These are phyloP conservation scores for Prunus mongolica DNA, from an alignment of 306 rosid species.

Conservation along the genomic window DNA sequence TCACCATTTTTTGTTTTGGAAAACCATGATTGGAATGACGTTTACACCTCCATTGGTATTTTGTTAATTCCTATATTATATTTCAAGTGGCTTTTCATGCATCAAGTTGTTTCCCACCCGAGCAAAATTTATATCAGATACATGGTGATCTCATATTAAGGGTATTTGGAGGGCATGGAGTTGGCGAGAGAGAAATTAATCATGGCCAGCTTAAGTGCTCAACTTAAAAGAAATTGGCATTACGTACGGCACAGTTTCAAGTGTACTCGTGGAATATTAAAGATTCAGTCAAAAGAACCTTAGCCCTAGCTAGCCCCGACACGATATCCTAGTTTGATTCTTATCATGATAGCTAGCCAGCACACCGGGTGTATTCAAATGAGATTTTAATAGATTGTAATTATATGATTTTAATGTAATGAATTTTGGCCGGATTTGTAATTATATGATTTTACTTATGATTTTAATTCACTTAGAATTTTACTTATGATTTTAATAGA, in stretches of 20 bases:
- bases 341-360: background rate
- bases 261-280: background rate
- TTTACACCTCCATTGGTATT: background rate
- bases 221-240: background rate
- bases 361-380: background rate
- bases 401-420: too few species aligned
- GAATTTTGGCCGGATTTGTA: accelerated
- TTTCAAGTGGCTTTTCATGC: background rate
- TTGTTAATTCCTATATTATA: background rate
- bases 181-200: background rate
- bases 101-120: background rate
- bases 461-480: too few species aligned
- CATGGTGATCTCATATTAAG: background rate
- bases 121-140: background rate
- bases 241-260: background rate
- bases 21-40: background rate
- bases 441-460: too few species aligned
- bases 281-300: background rate
- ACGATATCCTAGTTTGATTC: constrained; percentile 7
- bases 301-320: background rate
- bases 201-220: constrained; percentile 8
- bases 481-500: too few species aligned
- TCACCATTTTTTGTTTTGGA: background rate
- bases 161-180: background rate
- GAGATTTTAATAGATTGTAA: too few species aligned